Conservation (phyloP, 2,329 filamentous ascomycete species). For the Aureobasidium vineae region DNA sequence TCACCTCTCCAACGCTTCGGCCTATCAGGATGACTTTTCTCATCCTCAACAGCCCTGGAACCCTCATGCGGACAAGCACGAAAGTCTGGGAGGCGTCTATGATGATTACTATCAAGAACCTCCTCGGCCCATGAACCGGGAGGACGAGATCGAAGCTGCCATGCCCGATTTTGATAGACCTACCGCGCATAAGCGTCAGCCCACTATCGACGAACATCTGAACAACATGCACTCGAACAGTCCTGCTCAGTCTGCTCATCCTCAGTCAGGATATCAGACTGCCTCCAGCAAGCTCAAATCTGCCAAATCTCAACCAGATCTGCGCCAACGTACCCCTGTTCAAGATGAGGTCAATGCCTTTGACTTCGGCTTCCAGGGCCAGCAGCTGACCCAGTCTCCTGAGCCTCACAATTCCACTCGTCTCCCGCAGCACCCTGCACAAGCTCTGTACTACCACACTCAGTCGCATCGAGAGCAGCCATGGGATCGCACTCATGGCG, state of each 20-base stretch:
- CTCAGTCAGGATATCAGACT: constrained; percentile 59
- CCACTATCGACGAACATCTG: constrained; percentile 37
- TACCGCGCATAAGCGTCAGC: constrained; percentile 33
- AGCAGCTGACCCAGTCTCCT: constrained; percentile 43
- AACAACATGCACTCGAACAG: constrained; percentile 34
- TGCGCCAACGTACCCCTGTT: constrained; percentile 5
- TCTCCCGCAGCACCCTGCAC: constrained; percentile 16
- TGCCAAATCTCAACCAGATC: constrained; percentile 19
- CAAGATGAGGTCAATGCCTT: constrained; percentile 55
- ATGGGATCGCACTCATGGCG: background rate
- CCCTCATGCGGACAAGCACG: constrained; percentile 33
- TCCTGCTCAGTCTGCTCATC: constrained; percentile 26
- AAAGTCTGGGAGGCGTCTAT: constrained; percentile 53
- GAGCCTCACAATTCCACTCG: background rate
- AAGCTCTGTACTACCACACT: constrained; percentile 8
- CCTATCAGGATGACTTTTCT: constrained; percentile 17
- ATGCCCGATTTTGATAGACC: constrained; percentile 62
- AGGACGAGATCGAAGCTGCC: constrained; percentile 52
- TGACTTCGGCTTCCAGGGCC: constrained; percentile 33
- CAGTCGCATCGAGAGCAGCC: constrained; percentile 8
- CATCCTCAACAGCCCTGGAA: constrained; percentile 19
- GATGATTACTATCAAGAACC: constrained; percentile 47
- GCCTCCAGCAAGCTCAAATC: constrained; percentile 56
- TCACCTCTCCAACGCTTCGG: constrained; percentile 18
- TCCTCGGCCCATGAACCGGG: constrained; percentile 37